Percentiles rank a stretch among this genome's conserved stretches.
phyloP scores from a whole-genome alignment of 441 rosid genomes.

The Geranium incanum region DNA sequence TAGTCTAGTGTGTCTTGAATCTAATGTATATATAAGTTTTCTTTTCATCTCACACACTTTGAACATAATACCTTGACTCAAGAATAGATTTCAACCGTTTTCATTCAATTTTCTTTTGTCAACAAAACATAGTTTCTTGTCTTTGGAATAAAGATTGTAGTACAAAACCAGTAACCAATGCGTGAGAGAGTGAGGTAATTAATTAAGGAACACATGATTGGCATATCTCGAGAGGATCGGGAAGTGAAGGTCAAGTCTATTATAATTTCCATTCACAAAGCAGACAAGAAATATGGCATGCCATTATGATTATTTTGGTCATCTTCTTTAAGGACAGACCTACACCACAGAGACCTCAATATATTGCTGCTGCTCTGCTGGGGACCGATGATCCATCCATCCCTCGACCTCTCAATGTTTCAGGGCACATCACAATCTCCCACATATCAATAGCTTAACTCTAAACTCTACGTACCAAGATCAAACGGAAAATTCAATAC shows the following conservation, averaged over 20 bases:
- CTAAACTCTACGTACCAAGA: neutral
- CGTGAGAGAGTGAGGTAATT: no score
- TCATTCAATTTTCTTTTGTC: no score
- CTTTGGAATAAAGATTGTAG: no score
- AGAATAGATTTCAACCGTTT: no score
- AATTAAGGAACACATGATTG: no score
- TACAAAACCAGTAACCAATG: no score
- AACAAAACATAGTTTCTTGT: no score
- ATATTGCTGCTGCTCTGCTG: neutral
- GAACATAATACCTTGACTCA: no score
- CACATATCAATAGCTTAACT: neutral
- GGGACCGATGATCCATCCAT: neutral
- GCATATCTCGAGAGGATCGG: no score
- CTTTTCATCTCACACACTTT: no score
- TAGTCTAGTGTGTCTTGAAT: no score
- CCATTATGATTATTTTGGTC: constrained; percentile 18
- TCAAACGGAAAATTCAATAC: neutral
- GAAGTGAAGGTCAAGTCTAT: neutral
- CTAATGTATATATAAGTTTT: no score
- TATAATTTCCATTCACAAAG: constrained; percentile 19
- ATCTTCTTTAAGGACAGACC: neutral
- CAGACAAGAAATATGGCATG: constrained; percentile 5
- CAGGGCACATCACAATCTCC: neutral
- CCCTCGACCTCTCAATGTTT: neutral
- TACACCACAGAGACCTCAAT: neutral